phyloP scores from a whole-genome alignment of 345 rosid genomes.

The Camelina hispida region DNA sequence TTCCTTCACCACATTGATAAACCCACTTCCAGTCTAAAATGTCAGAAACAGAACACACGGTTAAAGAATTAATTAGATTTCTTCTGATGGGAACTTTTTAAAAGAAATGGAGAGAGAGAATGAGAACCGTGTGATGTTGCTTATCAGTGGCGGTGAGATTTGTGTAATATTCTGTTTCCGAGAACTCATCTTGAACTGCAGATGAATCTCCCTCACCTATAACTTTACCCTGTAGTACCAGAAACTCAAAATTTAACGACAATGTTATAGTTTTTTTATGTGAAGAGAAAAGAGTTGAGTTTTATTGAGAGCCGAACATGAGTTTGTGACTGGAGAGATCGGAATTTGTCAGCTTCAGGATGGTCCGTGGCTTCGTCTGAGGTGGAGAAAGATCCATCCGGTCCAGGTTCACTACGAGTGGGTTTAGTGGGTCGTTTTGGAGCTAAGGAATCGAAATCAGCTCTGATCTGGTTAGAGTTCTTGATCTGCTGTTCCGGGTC shows the following conservation, averaged over 20 bases:
- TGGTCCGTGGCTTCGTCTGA: constrained; percentile 36
- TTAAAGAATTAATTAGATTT: not conserved
- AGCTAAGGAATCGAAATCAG: constrained; percentile 64
- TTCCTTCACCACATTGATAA: constrained; percentile 52
- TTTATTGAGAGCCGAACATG: constrained; percentile 37
- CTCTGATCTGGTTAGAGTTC: constrained; percentile 58
- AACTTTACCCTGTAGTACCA: constrained; percentile 43
- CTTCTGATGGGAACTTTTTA: not conserved
- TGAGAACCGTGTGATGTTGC: constrained; percentile 67
- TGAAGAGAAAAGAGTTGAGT: constrained; percentile 10
- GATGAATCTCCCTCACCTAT: constrained; percentile 32
- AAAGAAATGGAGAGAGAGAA: not conserved
- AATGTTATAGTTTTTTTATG: not conserved
- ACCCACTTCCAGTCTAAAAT: constrained; percentile 73
- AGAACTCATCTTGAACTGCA: constrained; percentile 56
- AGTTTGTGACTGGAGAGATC: constrained; percentile 60
- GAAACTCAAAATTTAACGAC: not conserved
- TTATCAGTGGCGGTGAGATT: constrained; percentile 65
- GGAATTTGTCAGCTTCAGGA: constrained; percentile 66
- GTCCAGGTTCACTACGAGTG: constrained; percentile 68
- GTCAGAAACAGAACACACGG: constrained; percentile 25
- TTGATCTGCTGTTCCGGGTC: constrained; percentile 56
- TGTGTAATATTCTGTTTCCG: constrained; percentile 66
- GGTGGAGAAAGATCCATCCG: constrained; percentile 29
- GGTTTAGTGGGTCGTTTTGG: constrained; percentile 80